phyloP scores from a whole-genome alignment of 768 basidiomycete species.

The Lactarius trivialis region DNA sequence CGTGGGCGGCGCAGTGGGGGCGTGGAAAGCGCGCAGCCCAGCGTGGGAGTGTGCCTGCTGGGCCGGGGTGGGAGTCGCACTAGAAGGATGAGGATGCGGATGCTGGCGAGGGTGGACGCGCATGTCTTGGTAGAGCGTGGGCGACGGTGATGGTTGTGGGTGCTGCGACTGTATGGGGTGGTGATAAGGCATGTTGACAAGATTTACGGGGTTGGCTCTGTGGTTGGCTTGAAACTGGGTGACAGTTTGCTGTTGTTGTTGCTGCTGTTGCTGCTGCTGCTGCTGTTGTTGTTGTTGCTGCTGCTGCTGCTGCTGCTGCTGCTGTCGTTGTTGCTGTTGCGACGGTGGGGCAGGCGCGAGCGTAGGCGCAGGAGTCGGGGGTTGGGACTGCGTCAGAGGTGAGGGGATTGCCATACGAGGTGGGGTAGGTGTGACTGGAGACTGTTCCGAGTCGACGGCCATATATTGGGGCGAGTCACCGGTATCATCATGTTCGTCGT shows the following conservation, averaged over 20 bases:
- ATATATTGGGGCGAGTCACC: conserved; percentile 20
- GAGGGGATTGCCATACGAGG: conserved; percentile 4
- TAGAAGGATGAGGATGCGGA: conserved; percentile 9
- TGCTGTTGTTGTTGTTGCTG: not conserved
- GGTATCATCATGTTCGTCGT: conserved; percentile 44
- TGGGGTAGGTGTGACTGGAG: conserved; percentile 8
- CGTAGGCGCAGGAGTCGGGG: conserved; percentile 3
- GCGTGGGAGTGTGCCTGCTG: conserved; percentile 12
- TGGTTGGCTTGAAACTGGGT: conserved; percentile 4
- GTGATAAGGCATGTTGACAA: conserved; percentile 20
- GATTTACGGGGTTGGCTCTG: conserved; percentile 9
- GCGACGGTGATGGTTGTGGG: conserved; percentile 23
- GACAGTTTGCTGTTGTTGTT: conserved; percentile 8
- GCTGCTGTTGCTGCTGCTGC: conserved; percentile 3
- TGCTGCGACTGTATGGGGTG: conserved; percentile 22
- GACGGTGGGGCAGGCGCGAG: conserved; percentile 21
- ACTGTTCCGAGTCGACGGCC: conserved; percentile 7
- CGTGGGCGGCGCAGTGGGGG: conserved; percentile 7
- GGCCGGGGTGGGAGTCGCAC: not conserved
- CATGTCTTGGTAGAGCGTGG: conserved; percentile 21
- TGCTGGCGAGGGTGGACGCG: conserved; percentile 21
- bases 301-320: not conserved
- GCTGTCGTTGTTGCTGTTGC: not conserved
- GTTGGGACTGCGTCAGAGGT: conserved; percentile 4
- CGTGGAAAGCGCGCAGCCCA: conserved; percentile 15